Evolutionary conservation across 495 filamentous ascomycete species (phyloP), one percentile per base, ranked within the genome.

Genomic region (Aspergillus sparsus): DNA sequence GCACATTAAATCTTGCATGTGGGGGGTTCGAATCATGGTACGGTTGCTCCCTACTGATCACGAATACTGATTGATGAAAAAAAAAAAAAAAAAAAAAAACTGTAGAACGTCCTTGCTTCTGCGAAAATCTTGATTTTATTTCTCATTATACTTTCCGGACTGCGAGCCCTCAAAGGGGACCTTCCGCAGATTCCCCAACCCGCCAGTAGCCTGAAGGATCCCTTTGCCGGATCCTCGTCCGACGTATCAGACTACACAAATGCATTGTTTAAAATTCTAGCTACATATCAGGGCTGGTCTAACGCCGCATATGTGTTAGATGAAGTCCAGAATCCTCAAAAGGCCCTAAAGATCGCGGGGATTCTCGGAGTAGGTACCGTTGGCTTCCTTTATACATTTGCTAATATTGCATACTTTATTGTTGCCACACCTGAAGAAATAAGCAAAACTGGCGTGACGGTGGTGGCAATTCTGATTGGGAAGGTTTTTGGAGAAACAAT

Each of bases 231-330:
- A 8, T 75, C 76, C 7, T 74, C 77, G 5, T 70, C 68, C n/a
- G 67, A 64, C 37, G 54, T 64, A 1, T 61, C 50, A 1, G 49
- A 64, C n/a, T 77, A 74, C 45, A 69, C 83, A 15, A 83, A 83
- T 6, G 82, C 85, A 0, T 65, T 91, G 4, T 89, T 89, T 74
- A 89, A 89, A 63, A 82, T 91, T 0, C 80, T 85, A 42, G 88
- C 88, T 57, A 85, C 87, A 0, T 91, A 86, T 62, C 74, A 85
- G 1, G 88, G 86, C 1, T 79, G 86, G 55, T 77, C 75, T 6
- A 90, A 90, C 63, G 77, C 85, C 34, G 87, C 85, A 57, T 88
- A 90, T 59, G 87, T 90, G 11, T 67, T 89, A 49, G 89, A 89
- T 61, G 87, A 91, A 65, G 86, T 90, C 37, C 83, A 84, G 52